Evolutionary conservation across 2,329 filamentous ascomycete genomes (phyloP), one percentile per base, ranked within the genome.

Genomic region (Alternaria tenuissima): DNA sequence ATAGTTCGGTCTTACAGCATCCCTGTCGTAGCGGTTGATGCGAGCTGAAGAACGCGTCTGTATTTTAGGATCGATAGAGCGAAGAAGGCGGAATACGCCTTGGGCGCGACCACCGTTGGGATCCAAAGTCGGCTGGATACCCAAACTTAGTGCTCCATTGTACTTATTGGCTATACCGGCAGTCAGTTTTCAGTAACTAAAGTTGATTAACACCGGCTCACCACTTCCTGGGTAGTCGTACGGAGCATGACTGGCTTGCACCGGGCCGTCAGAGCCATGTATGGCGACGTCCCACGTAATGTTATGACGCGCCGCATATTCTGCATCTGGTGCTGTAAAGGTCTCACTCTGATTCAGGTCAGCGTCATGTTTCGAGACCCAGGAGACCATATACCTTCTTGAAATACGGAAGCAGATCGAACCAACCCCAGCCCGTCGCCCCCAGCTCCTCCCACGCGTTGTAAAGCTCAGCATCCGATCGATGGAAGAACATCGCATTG

Each of bases 371-470:
- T 28, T 38, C 11, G 32, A 79, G 74, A 70, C 86, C 91, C 83
- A 92, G 11, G 18, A 9, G n/a, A 24, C 16, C 5, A 16, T 28
- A 11, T 53, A 67, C 67, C 61, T 70, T 77, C 62, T 67, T 69
- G 62, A 80, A 79, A 61, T 78, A 79, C 4, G 75, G 76, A 28
- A 78, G 54, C 36, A 84, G 57, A 16, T 78, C 76, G 46, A 84
- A 75, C 84, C 84, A 89, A 1, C 80, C 78, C 87, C 87, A 89
- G 1, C 85, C 86, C 2, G 70, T 57, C 62, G 88, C 88, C 1
- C 87, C 86, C 16, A 89, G 73, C 26, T 78, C 72, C 39, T 81
- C 82, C 86, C 87, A 89, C 3, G 80, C 80, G 72, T 88, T 82
- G 43, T 78, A 78, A 30, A 76, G 70, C 38, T 39, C 59, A n/a